phyloP scores from a whole-genome alignment of 148 eudicot species.

The Rhododendron simsii region DNA sequence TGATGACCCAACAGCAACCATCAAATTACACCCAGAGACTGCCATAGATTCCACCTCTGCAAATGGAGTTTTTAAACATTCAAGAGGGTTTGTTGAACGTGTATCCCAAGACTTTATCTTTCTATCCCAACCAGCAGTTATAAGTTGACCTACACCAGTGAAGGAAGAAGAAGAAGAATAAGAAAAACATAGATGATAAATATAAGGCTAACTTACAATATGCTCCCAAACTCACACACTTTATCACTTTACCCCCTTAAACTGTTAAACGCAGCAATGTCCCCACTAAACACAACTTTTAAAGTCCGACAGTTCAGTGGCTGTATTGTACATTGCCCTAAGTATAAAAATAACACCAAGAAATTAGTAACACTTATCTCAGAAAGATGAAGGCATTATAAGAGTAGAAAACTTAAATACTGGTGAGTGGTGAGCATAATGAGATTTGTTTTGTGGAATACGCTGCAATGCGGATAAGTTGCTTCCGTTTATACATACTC shows the following conservation, averaged over 20 bases:
- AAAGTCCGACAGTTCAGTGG: background rate
- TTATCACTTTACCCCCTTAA: background rate
- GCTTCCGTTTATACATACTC: background rate
- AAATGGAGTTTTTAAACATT: slow-evolving; percentile 23
- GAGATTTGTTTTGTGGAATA: background rate
- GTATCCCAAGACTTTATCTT: slow-evolving; percentile 70
- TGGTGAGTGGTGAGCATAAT: background rate
- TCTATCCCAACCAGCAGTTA: slow-evolving; percentile 81
- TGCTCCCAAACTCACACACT: background rate
- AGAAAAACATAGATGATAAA: background rate
- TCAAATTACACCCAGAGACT: slow-evolving; percentile 41
- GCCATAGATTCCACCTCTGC: slow-evolving; percentile 72
- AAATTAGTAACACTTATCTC: background rate
- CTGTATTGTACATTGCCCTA: background rate
- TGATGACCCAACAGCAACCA: slow-evolving; percentile 58
- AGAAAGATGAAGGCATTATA: background rate
- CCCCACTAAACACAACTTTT: background rate
- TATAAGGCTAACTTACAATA: background rate
- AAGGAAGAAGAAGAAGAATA: background rate
- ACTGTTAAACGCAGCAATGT: background rate
- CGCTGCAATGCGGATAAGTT: background rate
- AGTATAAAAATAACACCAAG: background rate
- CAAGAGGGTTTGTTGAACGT: slow-evolving; percentile 34
- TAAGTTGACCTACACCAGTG: slow-evolving; percentile 46
- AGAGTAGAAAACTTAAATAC: background rate